Evolutionary conservation across 2,329 filamentous ascomycete species (phyloP), one percentile per base, ranked within the genome.

Genomic region (Verticillium zaregamsianum): DNA sequence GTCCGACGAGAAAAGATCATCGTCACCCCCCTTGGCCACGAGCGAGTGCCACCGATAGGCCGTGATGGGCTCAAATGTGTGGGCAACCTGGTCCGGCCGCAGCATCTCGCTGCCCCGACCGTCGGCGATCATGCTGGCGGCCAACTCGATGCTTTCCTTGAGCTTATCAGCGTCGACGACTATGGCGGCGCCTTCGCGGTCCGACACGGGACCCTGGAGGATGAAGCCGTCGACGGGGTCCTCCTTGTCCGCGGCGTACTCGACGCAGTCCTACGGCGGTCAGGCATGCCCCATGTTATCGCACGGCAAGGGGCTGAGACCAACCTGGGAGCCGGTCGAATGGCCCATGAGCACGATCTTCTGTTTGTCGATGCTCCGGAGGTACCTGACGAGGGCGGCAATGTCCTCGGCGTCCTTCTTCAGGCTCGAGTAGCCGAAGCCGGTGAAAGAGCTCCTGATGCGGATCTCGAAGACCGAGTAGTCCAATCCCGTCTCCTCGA

Each of bases 1-100:
- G 70, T 95, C 90, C 3, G 86, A 88, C n/a, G 90, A 93, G 76
- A 96, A 97, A 70, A 90, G 92, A 72, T 97, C 93, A 72, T 97
- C 93, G 62, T 91, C 89, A 11, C 89, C 90, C 5, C 83, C 82
- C 58, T 76, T 75, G 28, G 76, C 76, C 32, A 74, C 71, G 5
- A 87, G 73, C 32, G 84, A 82, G 59, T 80, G 75, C 73, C 82
- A 81, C 20, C 85, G 75, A 64, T 81, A 82, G 2, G 82, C 84
- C 2, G 83, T 80, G 25, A 86, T 74, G 1, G 83, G 83, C 1
- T 59, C 45, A 31, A 54, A 59, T 9, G 31, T 33, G n/a, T 59
- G 23, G 9, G 28, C 28, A 25, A 59, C 58, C 32, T 59, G 58
- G 9, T 59, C 58, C 15, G 31, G 40, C 7, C 40, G 40, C 17